Evolutionary conservation across 768 basidiomycete species (phyloP).

Genomic region (Pleurotus platypus): DNA sequence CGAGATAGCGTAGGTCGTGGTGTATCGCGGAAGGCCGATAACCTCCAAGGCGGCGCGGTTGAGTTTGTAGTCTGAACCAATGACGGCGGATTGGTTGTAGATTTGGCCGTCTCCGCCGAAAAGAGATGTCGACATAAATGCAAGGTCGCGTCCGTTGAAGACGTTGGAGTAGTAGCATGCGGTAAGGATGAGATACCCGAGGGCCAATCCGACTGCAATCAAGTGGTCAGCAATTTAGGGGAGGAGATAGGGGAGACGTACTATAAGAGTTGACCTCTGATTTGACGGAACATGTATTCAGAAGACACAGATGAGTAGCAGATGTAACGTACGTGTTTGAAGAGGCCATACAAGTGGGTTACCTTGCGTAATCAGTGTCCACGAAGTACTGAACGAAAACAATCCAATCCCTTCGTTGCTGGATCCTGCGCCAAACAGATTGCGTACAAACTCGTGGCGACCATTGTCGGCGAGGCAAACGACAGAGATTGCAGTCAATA

Average conservation of each 20-base stretch:
- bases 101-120: constrained; percentile 31
- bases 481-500: constrained; percentile 42
- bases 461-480: constrained; percentile 48
- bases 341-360: constrained; percentile 53
- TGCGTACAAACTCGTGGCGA: constrained; percentile 36
- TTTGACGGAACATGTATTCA: not conserved
- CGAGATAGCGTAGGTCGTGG: constrained; percentile 45
- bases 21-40: constrained; percentile 29
- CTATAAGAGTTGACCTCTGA: constrained; percentile 39
- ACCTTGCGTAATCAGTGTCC: constrained; percentile 55
- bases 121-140: constrained; percentile 45
- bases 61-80: constrained; percentile 33
- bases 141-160: constrained; percentile 41
- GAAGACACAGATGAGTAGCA: constrained; percentile 1
- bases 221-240: not conserved
- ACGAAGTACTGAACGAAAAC: constrained; percentile 42
- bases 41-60: constrained; percentile 22
- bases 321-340: constrained; percentile 39
- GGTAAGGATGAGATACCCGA: constrained; percentile 43
- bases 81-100: constrained; percentile 40
- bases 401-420: constrained; percentile 50
- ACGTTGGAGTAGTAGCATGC: constrained; percentile 38
- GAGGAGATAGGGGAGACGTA: constrained; percentile 16
- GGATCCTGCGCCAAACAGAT: constrained; percentile 40
- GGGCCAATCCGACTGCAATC: constrained; percentile 40